Percentiles rank a stretch among this genome's conserved stretches.
phyloP scores from a whole-genome alignment of 2,329 filamentous ascomycete species.

The Penicillium sp. region DNA sequence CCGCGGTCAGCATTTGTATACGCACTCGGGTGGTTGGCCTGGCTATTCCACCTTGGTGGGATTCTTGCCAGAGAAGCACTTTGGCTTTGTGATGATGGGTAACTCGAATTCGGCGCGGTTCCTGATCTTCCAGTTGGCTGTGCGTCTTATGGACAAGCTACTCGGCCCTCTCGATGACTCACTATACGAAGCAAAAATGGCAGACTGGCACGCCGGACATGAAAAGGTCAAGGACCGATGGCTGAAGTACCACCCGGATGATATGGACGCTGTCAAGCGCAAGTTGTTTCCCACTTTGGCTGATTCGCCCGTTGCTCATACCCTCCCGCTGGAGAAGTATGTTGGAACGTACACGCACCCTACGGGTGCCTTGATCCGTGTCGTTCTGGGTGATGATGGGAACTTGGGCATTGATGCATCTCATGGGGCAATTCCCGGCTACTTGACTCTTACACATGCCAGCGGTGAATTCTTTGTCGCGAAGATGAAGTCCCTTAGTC shows the following conservation, averaged over 20 bases:
- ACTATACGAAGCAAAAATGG: slow-evolving; percentile 5
- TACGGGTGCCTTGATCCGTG: slow-evolving; percentile 4
- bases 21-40: slow-evolving; percentile 27
- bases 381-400: slow-evolving; percentile 4
- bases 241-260: not conserved
- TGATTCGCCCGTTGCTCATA: slow-evolving; percentile 8
- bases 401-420: slow-evolving; percentile 13
- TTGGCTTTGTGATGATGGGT: slow-evolving; percentile 29
- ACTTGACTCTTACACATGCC: slow-evolving; percentile 17
- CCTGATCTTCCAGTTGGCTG: slow-evolving; percentile 3
- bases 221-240: not conserved
- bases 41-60: slow-evolving; percentile 28
- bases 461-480: slow-evolving; percentile 25
- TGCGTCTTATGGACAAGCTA: slow-evolving; percentile 16
- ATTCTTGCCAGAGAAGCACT: slow-evolving; percentile 25
- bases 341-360: slow-evolving; percentile 21
- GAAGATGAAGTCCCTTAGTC: slow-evolving; percentile 1
- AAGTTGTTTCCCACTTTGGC: slow-evolving; percentile 17
- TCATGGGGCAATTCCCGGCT: slow-evolving; percentile 12
- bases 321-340: slow-evolving; percentile 18
- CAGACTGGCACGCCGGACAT: slow-evolving; percentile 5
- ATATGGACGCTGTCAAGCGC: slow-evolving; percentile 3
- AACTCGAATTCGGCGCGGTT: slow-evolving; percentile 14
- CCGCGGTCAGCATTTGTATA: slow-evolving; percentile 22
- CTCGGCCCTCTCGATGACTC: slow-evolving; percentile 12